Base-by-base conservation (phyloP, 2,329 filamentous ascomycete species). In the Colletotrichum navitas region DNA sequence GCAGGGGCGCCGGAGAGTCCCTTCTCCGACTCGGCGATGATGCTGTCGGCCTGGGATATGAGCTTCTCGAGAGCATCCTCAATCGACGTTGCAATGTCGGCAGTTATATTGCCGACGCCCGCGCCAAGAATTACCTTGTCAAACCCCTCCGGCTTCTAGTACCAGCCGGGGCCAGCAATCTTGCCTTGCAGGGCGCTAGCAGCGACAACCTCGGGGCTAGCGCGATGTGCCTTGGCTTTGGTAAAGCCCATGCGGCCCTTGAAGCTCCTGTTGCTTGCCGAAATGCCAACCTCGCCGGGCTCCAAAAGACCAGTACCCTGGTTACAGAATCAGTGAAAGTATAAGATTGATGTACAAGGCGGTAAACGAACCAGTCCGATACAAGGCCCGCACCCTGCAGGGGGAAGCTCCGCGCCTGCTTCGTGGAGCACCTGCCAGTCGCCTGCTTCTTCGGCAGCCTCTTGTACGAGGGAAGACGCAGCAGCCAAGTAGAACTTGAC, bases 401-500 rank as follows among this genome's bases (percentile, higher is more conserved):
- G 92, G 0, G 97, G 85, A 0, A 87, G 81, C 65, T 89, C 82
- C 0, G 93, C 94, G n/a, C 94, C 95, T 24, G 94, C 94, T 11
- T 94, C 91, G 0, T 97, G 79, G 24, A 98, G 85, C 2, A 88
- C 84, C 80, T 97, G 92, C 95, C 95, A 98, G 80, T 95, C 93
- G 12, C 95, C 95, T 0, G 89, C 85, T 66, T 91, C 92, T 80
- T 97, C 94, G 0, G 95, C 93, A 0, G 88, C 85, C 68, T 89
- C 81, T 80, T 98, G 94, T 80, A 98, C 95, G 0, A 88, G 85
- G 0, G 89, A 78, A 0, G 95, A 98, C 0, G 95, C 95, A 0
- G 95, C 94, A 0, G 95, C 93, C 73, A 98, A 93, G 82, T 98
- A 98, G 78, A 98, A 91, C 67, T 94, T 87, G 51, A 98, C 94